Evolutionary conservation across 2,329 filamentous ascomycete genomes (phyloP).

Genomic region (Verticillium dahliae): DNA sequence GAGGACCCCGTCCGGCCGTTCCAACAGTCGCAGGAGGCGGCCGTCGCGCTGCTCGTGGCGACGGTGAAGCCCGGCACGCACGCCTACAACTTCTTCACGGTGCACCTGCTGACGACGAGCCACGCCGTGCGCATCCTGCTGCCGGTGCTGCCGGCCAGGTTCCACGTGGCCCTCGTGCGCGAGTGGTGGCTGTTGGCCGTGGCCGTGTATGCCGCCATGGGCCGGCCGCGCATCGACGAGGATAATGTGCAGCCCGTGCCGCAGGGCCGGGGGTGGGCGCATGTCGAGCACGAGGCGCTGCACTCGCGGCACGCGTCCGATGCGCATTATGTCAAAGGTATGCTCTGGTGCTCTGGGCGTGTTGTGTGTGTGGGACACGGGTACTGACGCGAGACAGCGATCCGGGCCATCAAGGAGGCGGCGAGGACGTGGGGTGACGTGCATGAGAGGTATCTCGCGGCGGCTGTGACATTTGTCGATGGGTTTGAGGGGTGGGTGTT

Average conservation of each 20-base stretch:
- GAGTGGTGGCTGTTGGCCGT: constrained; percentile 88
- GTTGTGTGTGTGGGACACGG: background rate
- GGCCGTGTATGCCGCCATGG: constrained; percentile 68
- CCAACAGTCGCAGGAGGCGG: constrained; percentile 59
- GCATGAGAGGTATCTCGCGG: constrained; percentile 57
- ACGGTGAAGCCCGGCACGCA: constrained; percentile 51
- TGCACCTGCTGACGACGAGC: constrained; percentile 76
- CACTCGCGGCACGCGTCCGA: constrained; percentile 63
- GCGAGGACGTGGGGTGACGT: constrained; percentile 69
- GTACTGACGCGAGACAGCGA: constrained; percentile 31
- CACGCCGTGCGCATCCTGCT: constrained; percentile 85
- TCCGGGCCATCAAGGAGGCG: constrained; percentile 69
- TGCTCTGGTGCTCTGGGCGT: constrained; percentile 12
- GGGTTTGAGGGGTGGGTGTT: constrained; percentile 64
- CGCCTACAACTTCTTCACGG: constrained; percentile 75
- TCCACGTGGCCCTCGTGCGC: constrained; percentile 67
- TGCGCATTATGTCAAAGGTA: constrained; percentile 80
- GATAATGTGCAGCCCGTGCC: constrained; percentile 56
- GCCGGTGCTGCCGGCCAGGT: constrained; percentile 65
- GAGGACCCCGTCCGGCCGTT: constrained; percentile 68
- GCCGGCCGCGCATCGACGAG: constrained; percentile 66
- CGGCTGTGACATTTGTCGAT: constrained; percentile 66
- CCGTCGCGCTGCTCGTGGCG: constrained; percentile 55
- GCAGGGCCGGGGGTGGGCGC: constrained; percentile 67
- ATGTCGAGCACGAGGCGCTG: constrained; percentile 65